Evolutionary conservation across 1,284 basidiomycete species (phyloP).

Genomic region (Violaceomyces palustris): DNA sequence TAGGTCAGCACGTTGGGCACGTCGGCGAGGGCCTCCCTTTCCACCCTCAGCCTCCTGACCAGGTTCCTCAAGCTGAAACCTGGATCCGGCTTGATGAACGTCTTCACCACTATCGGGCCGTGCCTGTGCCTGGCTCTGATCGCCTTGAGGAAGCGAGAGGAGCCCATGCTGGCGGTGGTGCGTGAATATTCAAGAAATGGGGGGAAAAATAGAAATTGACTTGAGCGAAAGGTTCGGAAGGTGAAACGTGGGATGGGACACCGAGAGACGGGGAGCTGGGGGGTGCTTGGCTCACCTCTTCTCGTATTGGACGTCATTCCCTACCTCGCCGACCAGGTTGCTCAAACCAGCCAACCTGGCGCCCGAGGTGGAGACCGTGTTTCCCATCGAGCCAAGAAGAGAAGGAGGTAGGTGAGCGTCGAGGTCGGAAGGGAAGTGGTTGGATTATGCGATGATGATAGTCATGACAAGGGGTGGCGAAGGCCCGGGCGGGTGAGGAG

Average conservation of each 20-base stretch:
- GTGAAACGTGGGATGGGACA: neutral
- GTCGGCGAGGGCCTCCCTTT: conserved; percentile 76
- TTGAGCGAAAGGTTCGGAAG: too few relatives aligned
- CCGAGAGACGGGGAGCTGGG: neutral
- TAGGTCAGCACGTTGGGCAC: conserved; percentile 86
- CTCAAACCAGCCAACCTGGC: conserved; percentile 33
- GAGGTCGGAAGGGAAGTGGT: too few relatives aligned
- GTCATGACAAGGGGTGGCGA: too few relatives aligned
- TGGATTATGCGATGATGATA: too few relatives aligned
- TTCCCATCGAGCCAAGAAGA: conserved; percentile 20
- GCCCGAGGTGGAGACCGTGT: conserved; percentile 28
- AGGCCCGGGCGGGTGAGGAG: too few relatives aligned
- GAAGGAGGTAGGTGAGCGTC: too few relatives aligned
- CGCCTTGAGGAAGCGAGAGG: conserved; percentile 91
- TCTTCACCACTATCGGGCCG: conserved; percentile 70
- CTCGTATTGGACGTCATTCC: conserved; percentile 46
- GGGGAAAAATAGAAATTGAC: too few relatives aligned
- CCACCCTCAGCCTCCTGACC: conserved; percentile 66
- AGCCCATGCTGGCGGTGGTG: conserved; percentile 64
- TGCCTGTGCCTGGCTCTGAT: conserved; percentile 70
- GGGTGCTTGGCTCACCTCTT: conserved; percentile 12
- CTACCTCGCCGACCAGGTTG: conserved; percentile 41
- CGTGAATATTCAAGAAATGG: neutral
- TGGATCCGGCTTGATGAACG: conserved; percentile 76
- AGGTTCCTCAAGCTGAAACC: conserved; percentile 65